These are phyloP conservation scores for Penicillium daleae DNA, from an alignment of 495 filamentous ascomycete genomes.

Conservation along the genomic window DNA sequence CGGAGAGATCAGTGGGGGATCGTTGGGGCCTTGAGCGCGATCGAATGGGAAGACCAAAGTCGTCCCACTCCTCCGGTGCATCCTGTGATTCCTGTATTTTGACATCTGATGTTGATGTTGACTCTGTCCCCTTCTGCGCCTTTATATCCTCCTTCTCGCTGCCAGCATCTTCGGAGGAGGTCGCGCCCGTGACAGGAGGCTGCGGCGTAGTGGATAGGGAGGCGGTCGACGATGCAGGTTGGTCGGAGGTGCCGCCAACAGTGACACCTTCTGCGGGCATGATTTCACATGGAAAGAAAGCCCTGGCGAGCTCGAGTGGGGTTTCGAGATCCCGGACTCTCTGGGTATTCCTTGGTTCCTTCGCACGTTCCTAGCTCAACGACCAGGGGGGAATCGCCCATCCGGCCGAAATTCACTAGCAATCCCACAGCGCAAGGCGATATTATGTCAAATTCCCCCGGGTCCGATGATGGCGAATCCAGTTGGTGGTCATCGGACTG, in stretches of 20 bases:
- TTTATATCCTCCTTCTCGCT: conserved; percentile 28
- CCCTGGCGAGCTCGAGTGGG: conserved; percentile 15
- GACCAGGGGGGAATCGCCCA: conserved; percentile 27
- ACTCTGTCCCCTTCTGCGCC: conserved; percentile 4
- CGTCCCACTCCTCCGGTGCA: conserved; percentile 40
- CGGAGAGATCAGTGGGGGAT: conserved; percentile 22
- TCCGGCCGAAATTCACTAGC: conserved; percentile 19
- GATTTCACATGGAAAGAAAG: conserved; percentile 32
- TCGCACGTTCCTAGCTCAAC: conserved; percentile 25
- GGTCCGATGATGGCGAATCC: conserved; percentile 17
- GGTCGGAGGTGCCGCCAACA: conserved; percentile 25
- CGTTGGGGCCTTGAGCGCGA: conserved; percentile 25
- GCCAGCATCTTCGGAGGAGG: conserved; percentile 17
- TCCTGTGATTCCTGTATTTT: conserved; percentile 20
- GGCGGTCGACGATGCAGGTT: conserved; percentile 11
- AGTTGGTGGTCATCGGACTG: conserved; percentile 28
- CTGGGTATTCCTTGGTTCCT: conserved; percentile 12
- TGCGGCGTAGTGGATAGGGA: conserved; percentile 18
- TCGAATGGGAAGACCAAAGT: conserved; percentile 53
- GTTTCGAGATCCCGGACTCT: conserved; percentile 15
- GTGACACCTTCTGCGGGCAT: conserved; percentile 34
- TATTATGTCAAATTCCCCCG: conserved; percentile 5
- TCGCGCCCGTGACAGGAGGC: conserved; percentile 11
- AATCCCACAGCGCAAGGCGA: background rate
- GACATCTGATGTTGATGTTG: conserved; percentile 3